These are phyloP conservation scores for Colletotrichum magnum DNA, from an alignment of 2,329 filamentous ascomycete species.

Conservation along the genomic window DNA sequence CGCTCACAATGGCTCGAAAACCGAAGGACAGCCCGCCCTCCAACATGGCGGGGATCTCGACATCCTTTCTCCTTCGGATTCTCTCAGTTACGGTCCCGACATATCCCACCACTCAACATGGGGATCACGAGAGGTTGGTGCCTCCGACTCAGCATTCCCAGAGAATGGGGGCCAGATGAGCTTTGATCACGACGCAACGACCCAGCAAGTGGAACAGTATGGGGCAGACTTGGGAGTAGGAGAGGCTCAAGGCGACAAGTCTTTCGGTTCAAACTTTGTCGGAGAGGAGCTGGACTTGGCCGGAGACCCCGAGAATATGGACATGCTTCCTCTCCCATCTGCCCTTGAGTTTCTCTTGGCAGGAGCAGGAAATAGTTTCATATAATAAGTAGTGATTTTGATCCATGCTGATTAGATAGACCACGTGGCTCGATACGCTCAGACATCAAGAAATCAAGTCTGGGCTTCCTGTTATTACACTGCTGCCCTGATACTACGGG, in stretches of 20 bases:
- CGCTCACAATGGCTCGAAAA: no score
- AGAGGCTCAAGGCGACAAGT: not conserved
- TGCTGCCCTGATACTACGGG: no score
- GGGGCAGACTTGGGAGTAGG: not conserved
- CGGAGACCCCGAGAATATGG: slow-evolving; percentile 37
- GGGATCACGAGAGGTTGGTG: not conserved
- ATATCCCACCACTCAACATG: not conserved
- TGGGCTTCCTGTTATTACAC: no score
- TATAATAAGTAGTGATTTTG: not conserved
- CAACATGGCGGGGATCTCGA: not conserved
- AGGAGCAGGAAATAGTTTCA: slow-evolving; percentile 42
- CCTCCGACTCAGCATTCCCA: not conserved
- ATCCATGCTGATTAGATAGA: not conserved
- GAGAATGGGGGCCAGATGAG: not conserved
- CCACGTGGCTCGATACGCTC: not conserved
- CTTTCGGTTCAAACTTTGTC: slow-evolving; percentile 13
- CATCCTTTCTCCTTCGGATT: not conserved
- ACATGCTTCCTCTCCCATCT: slow-evolving; percentile 47
- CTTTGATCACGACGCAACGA: not conserved
- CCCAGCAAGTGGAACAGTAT: not conserved
- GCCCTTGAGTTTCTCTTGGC: slow-evolving; percentile 51
- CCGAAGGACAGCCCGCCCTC: not conserved
- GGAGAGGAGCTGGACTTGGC: slow-evolving; percentile 33
- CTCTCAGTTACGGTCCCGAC: not conserved
- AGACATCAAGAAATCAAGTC: not conserved